Base-by-base conservation (phyloP, 1,139 yeast species). In the Nadsonia starkeyi-henricii region DNA sequence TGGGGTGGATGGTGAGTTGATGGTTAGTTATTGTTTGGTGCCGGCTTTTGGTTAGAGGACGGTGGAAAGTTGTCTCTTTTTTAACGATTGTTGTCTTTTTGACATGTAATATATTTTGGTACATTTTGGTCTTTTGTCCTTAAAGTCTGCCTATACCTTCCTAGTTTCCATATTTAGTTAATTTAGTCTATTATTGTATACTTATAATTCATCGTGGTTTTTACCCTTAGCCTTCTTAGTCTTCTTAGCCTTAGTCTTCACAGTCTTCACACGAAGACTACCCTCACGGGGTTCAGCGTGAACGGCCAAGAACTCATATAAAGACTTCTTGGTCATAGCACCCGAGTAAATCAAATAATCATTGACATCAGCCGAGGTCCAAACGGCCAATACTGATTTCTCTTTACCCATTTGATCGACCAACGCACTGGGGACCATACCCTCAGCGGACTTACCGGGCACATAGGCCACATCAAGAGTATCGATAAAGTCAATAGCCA, bases 401-500 rank as follows among this genome's bases (percentile, higher is more conserved):
- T 23, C 39, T 15, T 33, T 33, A 15, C 17, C 17, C 15, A 33
- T n/a, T 4, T 5, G 9, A 5, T 23, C 28, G 12, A 15, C 17
- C 39, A 33, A 15, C 17, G 4, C 17, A 33, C 15, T 15, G 9
- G 39, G 39, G 33, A 44, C 46, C 2, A 44, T 42, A 23, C 44
- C 52, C 15, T 48, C 47, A 39, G 55, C 58, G n/a, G 62, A 51
- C 17, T 62, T 60, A 23, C 65, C 49, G 51, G 65, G 66, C 1
- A 63, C 77, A 50, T 78, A 70, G 21, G 73, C 72, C 2, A 73
- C 57, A 28, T 57, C 55, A 2, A 70, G 75, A 44, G 82, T 63
- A 46, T 55, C 49, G 21, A 52, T 43, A 63, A 79, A 84, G 59
- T 89, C 96, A 48, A 84, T 72, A 2, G 95, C 91, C 55, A 89